phyloP scores from a whole-genome alignment of 306 rosid species.

The Sindora glabra region DNA sequence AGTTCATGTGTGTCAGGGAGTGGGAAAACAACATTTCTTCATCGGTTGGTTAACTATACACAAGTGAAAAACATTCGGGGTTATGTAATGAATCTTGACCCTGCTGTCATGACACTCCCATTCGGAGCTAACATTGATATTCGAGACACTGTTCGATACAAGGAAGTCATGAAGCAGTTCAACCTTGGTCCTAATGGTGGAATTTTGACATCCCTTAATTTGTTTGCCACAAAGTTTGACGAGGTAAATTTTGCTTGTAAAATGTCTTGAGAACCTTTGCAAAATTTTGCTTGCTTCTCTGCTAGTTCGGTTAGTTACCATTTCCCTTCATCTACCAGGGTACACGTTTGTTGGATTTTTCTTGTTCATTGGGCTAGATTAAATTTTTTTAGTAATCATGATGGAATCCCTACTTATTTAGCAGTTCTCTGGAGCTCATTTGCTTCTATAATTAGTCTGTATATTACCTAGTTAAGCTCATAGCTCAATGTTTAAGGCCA shows the following conservation, averaged over 20 bases:
- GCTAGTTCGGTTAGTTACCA: too few relatives aligned
- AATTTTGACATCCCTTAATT: conserved; percentile 83
- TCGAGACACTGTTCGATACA: conserved; percentile 86
- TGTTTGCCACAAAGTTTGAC: conserved; percentile 93
- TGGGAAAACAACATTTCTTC: conserved; percentile 82
- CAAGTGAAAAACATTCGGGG: conserved; percentile 52
- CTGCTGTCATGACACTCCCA: conserved; percentile 86
- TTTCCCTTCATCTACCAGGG: too few relatives aligned
- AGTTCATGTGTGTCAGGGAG: conserved; percentile 46
- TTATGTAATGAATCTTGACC: conserved; percentile 84
- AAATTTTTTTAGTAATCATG: neutral
- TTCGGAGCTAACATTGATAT: conserved; percentile 76
- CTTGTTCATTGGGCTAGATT: too few relatives aligned
- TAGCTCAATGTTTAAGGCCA: neutral
- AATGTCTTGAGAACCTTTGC: neutral
- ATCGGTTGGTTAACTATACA: conserved; percentile 68
- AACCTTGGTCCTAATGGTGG: conserved; percentile 99
- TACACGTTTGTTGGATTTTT: too few relatives aligned
- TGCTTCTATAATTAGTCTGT: neutral
- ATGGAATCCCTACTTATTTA: too few relatives aligned
- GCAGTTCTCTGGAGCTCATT: neutral
- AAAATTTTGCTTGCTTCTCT: neutral
- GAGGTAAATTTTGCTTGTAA: conserved; percentile 52
- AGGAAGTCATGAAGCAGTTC: conserved; percentile 92
- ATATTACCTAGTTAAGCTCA: neutral